Evolutionary conservation across 225 moss, liverwort and hornwort species (phyloP).

Genomic region (Pleurozium schreberi): DNA sequence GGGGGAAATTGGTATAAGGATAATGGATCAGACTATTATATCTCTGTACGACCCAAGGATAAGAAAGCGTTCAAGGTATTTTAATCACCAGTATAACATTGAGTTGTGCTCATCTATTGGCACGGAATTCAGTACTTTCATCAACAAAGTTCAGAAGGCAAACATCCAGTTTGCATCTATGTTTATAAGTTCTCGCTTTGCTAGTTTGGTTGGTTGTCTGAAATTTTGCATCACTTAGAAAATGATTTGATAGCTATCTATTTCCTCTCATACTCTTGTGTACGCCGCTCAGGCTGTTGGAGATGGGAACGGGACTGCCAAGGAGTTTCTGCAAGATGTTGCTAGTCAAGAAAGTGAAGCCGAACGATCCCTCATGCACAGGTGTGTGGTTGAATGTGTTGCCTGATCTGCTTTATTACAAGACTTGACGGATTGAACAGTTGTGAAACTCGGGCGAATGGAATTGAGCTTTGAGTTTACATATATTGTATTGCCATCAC

Average conservation of each 20-base stretch:
- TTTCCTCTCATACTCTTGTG: neutral
- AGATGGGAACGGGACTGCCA: slow-evolving; percentile 79
- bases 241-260: neutral
- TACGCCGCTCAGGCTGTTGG: slow-evolving; percentile 30
- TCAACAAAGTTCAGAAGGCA: neutral
- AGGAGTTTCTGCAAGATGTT: slow-evolving; percentile 62
- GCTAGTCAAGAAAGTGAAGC: slow-evolving; percentile 92
- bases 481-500: neutral
- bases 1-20: slow-evolving; percentile 90
- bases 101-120: neutral
- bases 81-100: neutral
- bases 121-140: neutral
- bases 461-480: neutral
- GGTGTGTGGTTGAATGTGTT: slow-evolving; percentile 16
- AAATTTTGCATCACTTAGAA: neutral
- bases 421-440: neutral
- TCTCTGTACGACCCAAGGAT: slow-evolving; percentile 38
- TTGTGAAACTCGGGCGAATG: neutral
- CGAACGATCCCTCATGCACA: slow-evolving; percentile 87
- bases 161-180: neutral
- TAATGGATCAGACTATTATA: slow-evolving; percentile 80
- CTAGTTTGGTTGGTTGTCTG: neutral
- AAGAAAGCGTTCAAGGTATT: slow-evolving; percentile 48
- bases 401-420: neutral
- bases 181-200: neutral